These are phyloP conservation scores for Blastobotrys buckinghamii DNA, from an alignment of 1,139 yeast genomes.

Conservation along the genomic window DNA sequence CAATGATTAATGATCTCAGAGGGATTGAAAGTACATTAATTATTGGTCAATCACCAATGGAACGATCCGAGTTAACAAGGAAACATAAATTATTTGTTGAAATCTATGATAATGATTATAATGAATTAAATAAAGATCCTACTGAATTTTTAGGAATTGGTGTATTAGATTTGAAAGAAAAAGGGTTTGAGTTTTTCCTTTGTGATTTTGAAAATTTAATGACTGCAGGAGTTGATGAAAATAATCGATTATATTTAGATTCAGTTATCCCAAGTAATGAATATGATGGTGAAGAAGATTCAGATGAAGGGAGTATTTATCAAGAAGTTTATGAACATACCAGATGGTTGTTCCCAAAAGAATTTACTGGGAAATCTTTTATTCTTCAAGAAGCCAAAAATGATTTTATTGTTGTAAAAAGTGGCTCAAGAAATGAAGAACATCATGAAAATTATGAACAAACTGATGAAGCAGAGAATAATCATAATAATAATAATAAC, in stretches of 20 bases:
- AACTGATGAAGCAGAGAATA: not conserved
- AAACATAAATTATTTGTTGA: not conserved
- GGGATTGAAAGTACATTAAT: not conserved
- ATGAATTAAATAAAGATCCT: conserved; percentile 2
- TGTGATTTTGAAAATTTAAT: not conserved
- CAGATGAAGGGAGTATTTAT: not conserved
- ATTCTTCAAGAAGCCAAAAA: not conserved
- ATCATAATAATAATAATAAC: not conserved
- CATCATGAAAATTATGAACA: not conserved
- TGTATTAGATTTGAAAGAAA: not conserved
- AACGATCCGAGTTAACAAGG: conserved; percentile 5
- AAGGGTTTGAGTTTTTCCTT: conserved; percentile 1
- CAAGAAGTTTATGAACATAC: conserved; percentile 1
- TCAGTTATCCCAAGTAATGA: not conserved
- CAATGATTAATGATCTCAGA: not conserved
- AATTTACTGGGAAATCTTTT: not conserved
- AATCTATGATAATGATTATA: not conserved
- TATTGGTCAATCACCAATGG: conserved; percentile 5
- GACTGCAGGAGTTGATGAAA: not conserved
- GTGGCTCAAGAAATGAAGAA: not conserved
- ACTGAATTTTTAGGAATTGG: conserved; percentile 3
- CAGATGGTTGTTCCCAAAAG: conserved; percentile 5
- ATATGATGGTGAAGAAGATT: not conserved
- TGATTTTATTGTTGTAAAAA: conserved; percentile 1
- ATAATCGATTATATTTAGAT: not conserved